phyloP scores from a whole-genome alignment of 2,329 filamentous ascomycete genomes.

The Stachybotrys chartarum region DNA sequence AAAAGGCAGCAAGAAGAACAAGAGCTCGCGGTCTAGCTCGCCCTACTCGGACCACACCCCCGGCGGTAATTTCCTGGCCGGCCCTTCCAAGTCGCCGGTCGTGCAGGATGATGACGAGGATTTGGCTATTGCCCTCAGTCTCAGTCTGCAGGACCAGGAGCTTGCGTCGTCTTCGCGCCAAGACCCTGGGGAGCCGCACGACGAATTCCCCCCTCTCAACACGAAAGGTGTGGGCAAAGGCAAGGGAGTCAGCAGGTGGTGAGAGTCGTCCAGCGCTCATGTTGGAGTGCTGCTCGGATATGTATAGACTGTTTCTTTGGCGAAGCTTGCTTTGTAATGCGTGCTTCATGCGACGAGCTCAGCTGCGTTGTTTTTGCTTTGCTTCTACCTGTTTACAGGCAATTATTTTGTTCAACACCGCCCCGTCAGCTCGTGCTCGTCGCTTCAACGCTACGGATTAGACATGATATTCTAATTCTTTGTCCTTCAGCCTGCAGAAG shows the following conservation, averaged over 20 bases:
- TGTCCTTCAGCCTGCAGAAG: not conserved
- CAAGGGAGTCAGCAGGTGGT: conserved; percentile 24
- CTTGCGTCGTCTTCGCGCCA: conserved; percentile 11
- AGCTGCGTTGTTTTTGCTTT: not conserved
- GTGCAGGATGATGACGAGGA: conserved; percentile 40
- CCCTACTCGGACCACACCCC: conserved; percentile 28
- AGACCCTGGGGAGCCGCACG: conserved; percentile 6
- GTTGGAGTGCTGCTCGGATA: not conserved
- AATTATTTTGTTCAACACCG: not conserved
- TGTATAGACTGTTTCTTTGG: no score
- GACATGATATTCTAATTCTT: not conserved
- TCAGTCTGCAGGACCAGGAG: conserved; percentile 52
- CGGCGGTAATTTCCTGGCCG: conserved; percentile 17
- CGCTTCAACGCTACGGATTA: not conserved
- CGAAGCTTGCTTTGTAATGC: no score
- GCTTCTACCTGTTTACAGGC: not conserved
- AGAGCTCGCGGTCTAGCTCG: conserved; percentile 23
- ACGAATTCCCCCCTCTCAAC: conserved; percentile 34
- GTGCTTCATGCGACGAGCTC: not conserved
- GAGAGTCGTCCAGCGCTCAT: conserved; percentile 1
- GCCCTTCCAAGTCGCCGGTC: conserved; percentile 7
- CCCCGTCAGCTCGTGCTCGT: not conserved
- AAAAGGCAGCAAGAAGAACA: conserved; percentile 32
- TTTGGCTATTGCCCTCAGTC: conserved; percentile 49
- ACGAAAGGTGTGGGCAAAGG: conserved; percentile 37